These are phyloP conservation scores for Fomitopsis pulvina DNA, from an alignment of 768 basidiomycete genomes.

Conservation along the genomic window DNA sequence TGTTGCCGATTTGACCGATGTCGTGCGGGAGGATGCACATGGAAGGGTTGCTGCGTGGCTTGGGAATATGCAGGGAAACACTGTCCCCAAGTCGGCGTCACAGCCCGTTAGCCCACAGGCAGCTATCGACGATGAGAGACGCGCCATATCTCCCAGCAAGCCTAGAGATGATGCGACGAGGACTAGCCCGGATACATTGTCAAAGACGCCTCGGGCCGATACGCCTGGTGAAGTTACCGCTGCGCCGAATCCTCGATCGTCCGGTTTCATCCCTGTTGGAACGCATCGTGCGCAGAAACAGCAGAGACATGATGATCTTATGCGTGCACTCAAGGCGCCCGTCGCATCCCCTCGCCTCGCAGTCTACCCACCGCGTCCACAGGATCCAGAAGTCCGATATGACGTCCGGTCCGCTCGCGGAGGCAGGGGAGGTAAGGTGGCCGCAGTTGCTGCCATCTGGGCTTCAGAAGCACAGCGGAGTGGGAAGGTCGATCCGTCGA, in stretches of 20 bases:
- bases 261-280: constrained; percentile 65
- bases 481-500: neutral
- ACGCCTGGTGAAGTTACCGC: constrained; percentile 12
- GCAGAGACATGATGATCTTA: neutral
- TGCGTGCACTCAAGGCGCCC: neutral
- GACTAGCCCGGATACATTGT: neutral
- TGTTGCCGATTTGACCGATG: neutral
- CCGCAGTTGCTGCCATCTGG: constrained; percentile 72
- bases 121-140: neutral
- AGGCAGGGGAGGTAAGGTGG: constrained; percentile 68
- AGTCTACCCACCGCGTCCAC: constrained; percentile 19
- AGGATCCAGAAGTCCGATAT: constrained; percentile 55
- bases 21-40: constrained; percentile 43
- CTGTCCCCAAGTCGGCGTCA: neutral
- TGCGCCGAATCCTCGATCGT: constrained; percentile 65
- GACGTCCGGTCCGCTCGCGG: constrained; percentile 73
- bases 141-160: neutral
- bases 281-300: constrained; percentile 33
- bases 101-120: neutral
- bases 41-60: constrained; percentile 75
- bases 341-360: constrained; percentile 10
- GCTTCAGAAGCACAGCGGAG: constrained; percentile 30
- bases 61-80: constrained; percentile 39
- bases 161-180: neutral
- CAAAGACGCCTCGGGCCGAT: neutral